phyloP scores from a whole-genome alignment of 805 yeast species.

The Debaryomyces prosopidis region DNA sequence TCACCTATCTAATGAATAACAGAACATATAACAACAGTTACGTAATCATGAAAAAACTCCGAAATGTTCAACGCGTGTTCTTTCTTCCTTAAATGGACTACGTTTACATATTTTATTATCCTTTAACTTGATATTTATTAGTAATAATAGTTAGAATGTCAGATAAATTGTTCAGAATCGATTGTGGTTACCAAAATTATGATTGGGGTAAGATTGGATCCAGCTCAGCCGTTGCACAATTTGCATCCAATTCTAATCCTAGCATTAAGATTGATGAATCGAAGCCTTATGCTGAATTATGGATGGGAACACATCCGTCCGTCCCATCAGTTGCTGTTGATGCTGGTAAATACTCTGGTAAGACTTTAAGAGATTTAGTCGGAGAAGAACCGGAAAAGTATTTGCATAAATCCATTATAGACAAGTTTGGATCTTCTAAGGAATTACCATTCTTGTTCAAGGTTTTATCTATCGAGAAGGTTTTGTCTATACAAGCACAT shows the following conservation, averaged over 20 bases:
- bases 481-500: conserved; percentile 94
- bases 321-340: conserved; percentile 71
- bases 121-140: not conserved
- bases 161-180: conserved; percentile 35
- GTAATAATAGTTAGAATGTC: conserved; percentile 17
- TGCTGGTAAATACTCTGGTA: conserved; percentile 38
- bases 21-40: too few species aligned
- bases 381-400: conserved; percentile 54
- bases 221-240: conserved; percentile 84
- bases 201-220: conserved; percentile 90
- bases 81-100: not conserved
- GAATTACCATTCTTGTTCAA: conserved; percentile 92
- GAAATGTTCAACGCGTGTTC: too few species aligned
- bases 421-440: conserved; percentile 63
- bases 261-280: conserved; percentile 60
- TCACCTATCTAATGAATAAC: too few species aligned
- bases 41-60: not conserved
- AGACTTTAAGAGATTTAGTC: conserved; percentile 67
- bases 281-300: conserved; percentile 93
- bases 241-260: conserved; percentile 71
- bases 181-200: conserved; percentile 72
- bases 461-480: conserved; percentile 90
- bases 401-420: conserved; percentile 59
- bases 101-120: not conserved
- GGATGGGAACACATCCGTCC: conserved; percentile 99